Base-by-base conservation (phyloP, 1,284 basidiomycete genomes). In the Austroboletus novae-zelandiae region DNA sequence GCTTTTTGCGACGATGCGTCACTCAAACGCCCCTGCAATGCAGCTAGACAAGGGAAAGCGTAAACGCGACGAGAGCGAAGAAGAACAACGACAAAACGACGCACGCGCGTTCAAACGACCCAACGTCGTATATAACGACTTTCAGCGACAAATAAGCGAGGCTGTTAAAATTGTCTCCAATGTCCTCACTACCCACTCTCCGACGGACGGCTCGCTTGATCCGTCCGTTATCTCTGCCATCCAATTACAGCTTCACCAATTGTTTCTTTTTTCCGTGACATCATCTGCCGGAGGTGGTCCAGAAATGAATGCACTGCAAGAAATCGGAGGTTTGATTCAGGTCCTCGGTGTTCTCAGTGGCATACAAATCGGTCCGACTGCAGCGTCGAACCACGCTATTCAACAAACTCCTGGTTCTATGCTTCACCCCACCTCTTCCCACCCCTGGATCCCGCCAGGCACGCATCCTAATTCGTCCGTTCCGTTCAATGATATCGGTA, bases 321-420 rank as follows among this genome's bases (percentile, higher is more conserved):
- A 90, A 64, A 79, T 89, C 40, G 79, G 81, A 40, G 84, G 84
- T 10, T 74, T 89, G 50, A 85, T 89, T 52, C 87, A 89, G 59
- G 84, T 88, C 58, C 76, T 90, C 41, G 86, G 86, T 23, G 83
- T 89, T 30, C 77, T 90, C 51, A 84, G 81, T 54, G 83, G 82
- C 2, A 83, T 86, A 37, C 84, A 80, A 57, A 87, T 89, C 44
- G 82, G 80, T 14, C 76, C 79, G 45, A 65, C 76, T 36, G 66
- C 73, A 30, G 58, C 54, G 1, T 53, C 50, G 13, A 51, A 43
- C 18, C 53, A 57, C 30, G 43, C 50, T 23, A 40, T 48, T 42
- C 50, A 50, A 17, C 64, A 52, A 14, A 34, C 42, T 29, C 44
- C 57, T 15, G 50, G 45, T 14, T 43, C 60, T 15, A 25, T 62